Conservation (phyloP, 2,329 filamentous ascomycete genomes). For the Sphaerostilbella broomeana region DNA sequence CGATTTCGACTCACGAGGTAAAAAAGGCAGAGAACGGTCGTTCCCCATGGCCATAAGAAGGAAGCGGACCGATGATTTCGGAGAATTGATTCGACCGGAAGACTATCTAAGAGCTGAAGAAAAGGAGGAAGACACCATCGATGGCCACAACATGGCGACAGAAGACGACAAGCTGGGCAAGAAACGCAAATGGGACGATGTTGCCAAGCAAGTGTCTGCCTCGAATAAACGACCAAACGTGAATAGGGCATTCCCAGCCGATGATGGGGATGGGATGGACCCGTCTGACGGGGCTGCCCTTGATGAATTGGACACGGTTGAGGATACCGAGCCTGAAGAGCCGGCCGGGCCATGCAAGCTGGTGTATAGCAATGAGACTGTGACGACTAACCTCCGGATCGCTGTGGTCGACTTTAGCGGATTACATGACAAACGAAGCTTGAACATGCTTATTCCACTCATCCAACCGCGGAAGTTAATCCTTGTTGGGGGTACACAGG, state of each 20-base stretch:
- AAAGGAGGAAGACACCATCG: constrained; percentile 66
- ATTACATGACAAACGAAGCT: constrained; percentile 84
- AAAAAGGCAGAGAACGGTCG: constrained; percentile 85
- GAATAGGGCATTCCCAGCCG: constrained; percentile 36
- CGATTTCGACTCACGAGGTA: constrained; percentile 86
- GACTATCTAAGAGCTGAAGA: constrained; percentile 93
- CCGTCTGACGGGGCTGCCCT: constrained; percentile 32
- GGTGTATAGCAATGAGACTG: constrained; percentile 53
- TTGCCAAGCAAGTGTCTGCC: constrained; percentile 28
- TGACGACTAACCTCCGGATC: constrained; percentile 68
- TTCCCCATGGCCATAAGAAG: constrained; percentile 81
- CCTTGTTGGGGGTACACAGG: constrained; percentile 71
- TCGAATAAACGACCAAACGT: constrained; percentile 55
- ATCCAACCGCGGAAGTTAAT: constrained; percentile 94
- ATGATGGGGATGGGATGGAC: constrained; percentile 36
- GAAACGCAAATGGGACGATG: constrained; percentile 90
- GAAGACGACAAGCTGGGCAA: constrained; percentile 67
- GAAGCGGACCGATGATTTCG: constrained; percentile 81
- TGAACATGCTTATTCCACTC: constrained; percentile 90
- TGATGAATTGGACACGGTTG: constrained; percentile 54
- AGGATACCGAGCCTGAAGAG: constrained; percentile 47
- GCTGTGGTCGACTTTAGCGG: constrained; percentile 89
- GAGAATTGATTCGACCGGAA: constrained; percentile 86
- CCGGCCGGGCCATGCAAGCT: constrained; percentile 67
- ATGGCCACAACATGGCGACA: constrained; percentile 32